These are phyloP conservation scores for Pestalotiopsis sp. DNA, from an alignment of 2,329 filamentous ascomycete genomes.

Conservation along the genomic window DNA sequence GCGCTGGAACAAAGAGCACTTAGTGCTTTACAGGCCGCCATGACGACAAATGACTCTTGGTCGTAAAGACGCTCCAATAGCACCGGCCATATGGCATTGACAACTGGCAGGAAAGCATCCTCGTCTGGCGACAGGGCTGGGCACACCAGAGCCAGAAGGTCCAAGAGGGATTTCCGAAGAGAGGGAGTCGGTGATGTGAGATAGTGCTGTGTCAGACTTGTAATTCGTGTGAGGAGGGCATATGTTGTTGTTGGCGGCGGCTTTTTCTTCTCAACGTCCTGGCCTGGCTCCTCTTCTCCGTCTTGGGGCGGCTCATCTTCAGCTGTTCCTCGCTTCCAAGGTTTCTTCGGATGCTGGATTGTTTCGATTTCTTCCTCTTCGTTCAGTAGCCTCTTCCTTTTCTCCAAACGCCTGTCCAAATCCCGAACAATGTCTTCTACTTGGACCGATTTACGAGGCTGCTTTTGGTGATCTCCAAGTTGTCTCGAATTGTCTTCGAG, in stretches of 20 bases:
- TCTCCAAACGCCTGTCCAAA: constrained; percentile 64
- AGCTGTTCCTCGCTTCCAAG: constrained; percentile 36
- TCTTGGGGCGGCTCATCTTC: constrained; percentile 29
- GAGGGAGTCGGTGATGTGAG: constrained; percentile 82
- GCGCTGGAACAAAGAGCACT: constrained; percentile 69
- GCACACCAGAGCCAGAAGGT: constrained; percentile 73
- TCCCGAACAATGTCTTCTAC: constrained; percentile 55
- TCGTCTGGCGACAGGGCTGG: constrained; percentile 76
- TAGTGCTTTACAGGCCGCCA: constrained; percentile 72
- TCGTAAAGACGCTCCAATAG: constrained; percentile 71
- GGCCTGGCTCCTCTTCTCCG: constrained; percentile 35
- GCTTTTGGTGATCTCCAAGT: constrained; percentile 46
- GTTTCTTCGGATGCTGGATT: constrained; percentile 35
- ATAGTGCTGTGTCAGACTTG: constrained; percentile 85
- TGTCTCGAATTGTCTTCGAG: constrained; percentile 42
- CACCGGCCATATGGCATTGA: constrained; percentile 91
- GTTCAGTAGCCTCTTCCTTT: constrained; percentile 31
- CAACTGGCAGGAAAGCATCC: constrained; percentile 81
- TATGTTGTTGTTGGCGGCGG: constrained; percentile 78
- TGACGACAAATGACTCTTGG: constrained; percentile 67
- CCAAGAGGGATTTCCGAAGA: constrained; percentile 77
- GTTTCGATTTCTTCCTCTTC: constrained; percentile 36
- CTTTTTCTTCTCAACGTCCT: constrained; percentile 51
- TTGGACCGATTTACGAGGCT: constrained; percentile 31
- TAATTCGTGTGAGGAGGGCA: constrained; percentile 78